Base-by-base conservation (phyloP, 805 yeast genomes). In the Cyberlindnera mrakii region DNA sequence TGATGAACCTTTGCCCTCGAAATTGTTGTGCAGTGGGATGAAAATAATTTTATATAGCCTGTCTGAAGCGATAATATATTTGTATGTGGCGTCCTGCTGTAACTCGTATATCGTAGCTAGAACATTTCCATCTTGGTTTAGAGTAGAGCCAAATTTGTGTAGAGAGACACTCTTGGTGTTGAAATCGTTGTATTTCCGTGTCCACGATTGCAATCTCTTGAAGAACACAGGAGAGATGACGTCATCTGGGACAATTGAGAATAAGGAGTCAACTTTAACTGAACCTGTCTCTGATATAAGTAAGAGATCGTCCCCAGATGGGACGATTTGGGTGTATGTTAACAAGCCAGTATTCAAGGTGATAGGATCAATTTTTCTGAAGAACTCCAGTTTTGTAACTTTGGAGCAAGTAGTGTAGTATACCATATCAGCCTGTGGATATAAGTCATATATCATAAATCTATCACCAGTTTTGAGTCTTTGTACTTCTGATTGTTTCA, bases 41-140 rank as follows among this genome's bases (percentile, higher is more conserved):
- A 55, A 58, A 1, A 48, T 44, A 16, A 58, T 40, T 9, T 45
- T 48, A 43, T 42, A 50, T 0, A 37, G 18, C 11, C 47, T 51
- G 33, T 54, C 53, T 2, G 62, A 58, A 1, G 55, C 33, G 15
- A 57, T 57, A 27, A 47, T 50, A 38, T 58, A 57, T 33, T 51
- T 53, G 23, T 52, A 46, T 1, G 50, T 50, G 33, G 46, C 43
- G 14, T 44, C 42, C 15, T 49, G 47, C 13, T 46, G 48, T 10
- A 58, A 43, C 4, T 51, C 57, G 32, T 52, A 58, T 1, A 57
- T 7, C 1, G 57, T 18, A 9, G 58, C 53, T 2, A 53, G 31
- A 1, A 52, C 16, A 25, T 44, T 52, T 4, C 54, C 51, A 35
- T 39, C 43, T 32, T 31, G 50, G 33, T 57, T 58, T 9, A 44